Evolutionary conservation across 371 early-diverging fungal genomes (phyloP), one percentile per base, ranked within the genome.

Genomic region (Mortierella sp.): DNA sequence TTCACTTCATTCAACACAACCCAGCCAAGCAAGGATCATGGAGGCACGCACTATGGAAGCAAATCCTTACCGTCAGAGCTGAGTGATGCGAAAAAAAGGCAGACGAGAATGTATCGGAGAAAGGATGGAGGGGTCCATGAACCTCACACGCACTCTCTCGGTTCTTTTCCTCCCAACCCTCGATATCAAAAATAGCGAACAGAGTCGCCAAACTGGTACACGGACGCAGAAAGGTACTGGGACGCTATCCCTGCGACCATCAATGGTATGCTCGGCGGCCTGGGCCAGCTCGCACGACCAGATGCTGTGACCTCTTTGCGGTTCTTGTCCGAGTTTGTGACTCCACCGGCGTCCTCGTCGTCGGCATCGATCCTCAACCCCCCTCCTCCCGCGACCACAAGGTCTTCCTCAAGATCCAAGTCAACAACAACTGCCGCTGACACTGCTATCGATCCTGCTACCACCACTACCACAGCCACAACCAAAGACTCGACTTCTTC

Each of bases 201-300:
- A 43, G 67, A 73, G 54, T 63, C 73, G 45, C 72, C 78, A 61
- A 25, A 47, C 44, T 95, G 94, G 93, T 96, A 96, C 79, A 81
- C 80, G 16, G 94, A 96, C 65, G 97, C 97, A 2, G 91, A 92
- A 67, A 84, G 82, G 47, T 96, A 96, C 80, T 96, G 97, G 97
- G 84, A 88, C 21, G 77, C 57, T 22, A 85, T 92, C 17, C 76
- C 86, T 9, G 85, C 96, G 6, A 92, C 90, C 14, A 87, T 92
- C 28, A 86, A 94, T 63, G 96, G 96, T 43, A 93, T 96, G 91
- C 86, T 95, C 1, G 97, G 97, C 19, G 96, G 96, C 4, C 90
- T 94, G 49, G 91, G 86, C 10, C 57, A 74, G 1, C 85, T 96
- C 3, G 88, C 93, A 50, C 86, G 85, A 0, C 83, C 91, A 7